Evolutionary conservation across 768 basidiomycete genomes (phyloP).

Genomic region (Tubosaeta sp.): DNA sequence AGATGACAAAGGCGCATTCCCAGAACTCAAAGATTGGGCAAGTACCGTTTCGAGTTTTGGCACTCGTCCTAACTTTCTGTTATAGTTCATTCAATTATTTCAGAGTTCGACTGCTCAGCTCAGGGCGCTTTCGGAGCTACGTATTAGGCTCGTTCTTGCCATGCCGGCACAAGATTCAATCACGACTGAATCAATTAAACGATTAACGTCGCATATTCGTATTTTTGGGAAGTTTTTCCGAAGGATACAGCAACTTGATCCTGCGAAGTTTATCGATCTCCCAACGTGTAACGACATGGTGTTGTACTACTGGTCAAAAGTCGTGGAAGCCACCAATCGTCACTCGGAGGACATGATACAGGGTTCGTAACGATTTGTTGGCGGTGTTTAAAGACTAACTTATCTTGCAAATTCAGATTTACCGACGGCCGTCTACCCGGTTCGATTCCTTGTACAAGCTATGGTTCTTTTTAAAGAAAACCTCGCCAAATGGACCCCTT

Average conservation of each 20-base stretch:
- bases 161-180: slow-evolving; percentile 33
- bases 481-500: slow-evolving; percentile 71
- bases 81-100: slow-evolving; percentile 61
- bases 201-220: slow-evolving; percentile 64
- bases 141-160: slow-evolving; percentile 49
- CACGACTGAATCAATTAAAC: slow-evolving; percentile 44
- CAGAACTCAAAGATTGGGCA: slow-evolving; percentile 53
- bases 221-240: slow-evolving; percentile 80
- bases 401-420: slow-evolving; percentile 45
- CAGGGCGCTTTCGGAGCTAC: slow-evolving; percentile 50
- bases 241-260: slow-evolving; percentile 60
- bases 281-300: slow-evolving; percentile 64
- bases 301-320: slow-evolving; percentile 78
- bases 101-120: slow-evolving; percentile 54
- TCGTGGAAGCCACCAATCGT: slow-evolving; percentile 60
- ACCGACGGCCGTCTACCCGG: slow-evolving; percentile 61
- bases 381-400: background rate
- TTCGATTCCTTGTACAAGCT: slow-evolving; percentile 76
- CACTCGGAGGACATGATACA: slow-evolving; percentile 48
- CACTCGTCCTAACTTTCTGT: background rate
- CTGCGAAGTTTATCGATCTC: slow-evolving; percentile 55
- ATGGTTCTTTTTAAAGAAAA: slow-evolving; percentile 86
- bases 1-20: slow-evolving; percentile 39
- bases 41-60: slow-evolving; percentile 12
- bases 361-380: slow-evolving; percentile 39